Conservation (phyloP, 192 early-diverging fungal genomes). For the Backusella sp. region DNA sequence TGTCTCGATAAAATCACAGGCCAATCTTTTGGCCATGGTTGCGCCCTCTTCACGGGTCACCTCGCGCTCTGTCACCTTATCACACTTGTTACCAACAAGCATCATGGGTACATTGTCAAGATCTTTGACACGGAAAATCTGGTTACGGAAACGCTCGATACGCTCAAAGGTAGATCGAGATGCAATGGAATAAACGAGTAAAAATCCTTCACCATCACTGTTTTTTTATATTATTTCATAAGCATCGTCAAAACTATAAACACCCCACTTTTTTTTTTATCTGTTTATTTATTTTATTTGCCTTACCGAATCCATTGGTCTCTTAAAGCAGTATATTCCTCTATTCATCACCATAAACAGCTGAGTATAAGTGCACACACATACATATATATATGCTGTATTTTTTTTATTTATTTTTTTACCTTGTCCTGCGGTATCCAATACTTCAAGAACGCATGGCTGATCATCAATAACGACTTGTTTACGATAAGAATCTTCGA, state of each 20-base stretch:
- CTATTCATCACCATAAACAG: slow-evolving; percentile 21
- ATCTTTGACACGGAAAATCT: slow-evolving; percentile 86
- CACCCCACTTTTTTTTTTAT: background rate
- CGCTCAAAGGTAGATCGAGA: slow-evolving; percentile 83
- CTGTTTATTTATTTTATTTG: slow-evolving; percentile 75
- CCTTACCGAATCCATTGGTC: slow-evolving; percentile 76
- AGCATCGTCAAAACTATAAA: background rate
- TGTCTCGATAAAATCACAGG: slow-evolving; percentile 84
- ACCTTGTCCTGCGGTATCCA: slow-evolving; percentile 92
- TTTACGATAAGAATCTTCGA: slow-evolving; percentile 97
- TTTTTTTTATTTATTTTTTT: background rate
- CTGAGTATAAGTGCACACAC: too few relatives aligned
- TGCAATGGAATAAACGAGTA: slow-evolving; percentile 89
- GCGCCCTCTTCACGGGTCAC: slow-evolving; percentile 80
- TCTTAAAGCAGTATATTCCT: slow-evolving; percentile 76
- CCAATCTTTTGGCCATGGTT: slow-evolving; percentile 66
- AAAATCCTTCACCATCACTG: slow-evolving; percentile 76
- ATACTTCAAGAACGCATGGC: slow-evolving; percentile 94
- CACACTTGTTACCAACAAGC: slow-evolving; percentile 91
- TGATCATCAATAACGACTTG: slow-evolving; percentile 96
- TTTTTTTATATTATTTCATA: background rate
- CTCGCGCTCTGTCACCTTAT: slow-evolving; percentile 76
- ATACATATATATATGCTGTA: too few relatives aligned
- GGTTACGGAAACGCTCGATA: slow-evolving; percentile 78
- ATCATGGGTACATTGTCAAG: slow-evolving; percentile 82